Conservation (phyloP, 768 basidiomycete species). For the Boletus reticulatus region DNA sequence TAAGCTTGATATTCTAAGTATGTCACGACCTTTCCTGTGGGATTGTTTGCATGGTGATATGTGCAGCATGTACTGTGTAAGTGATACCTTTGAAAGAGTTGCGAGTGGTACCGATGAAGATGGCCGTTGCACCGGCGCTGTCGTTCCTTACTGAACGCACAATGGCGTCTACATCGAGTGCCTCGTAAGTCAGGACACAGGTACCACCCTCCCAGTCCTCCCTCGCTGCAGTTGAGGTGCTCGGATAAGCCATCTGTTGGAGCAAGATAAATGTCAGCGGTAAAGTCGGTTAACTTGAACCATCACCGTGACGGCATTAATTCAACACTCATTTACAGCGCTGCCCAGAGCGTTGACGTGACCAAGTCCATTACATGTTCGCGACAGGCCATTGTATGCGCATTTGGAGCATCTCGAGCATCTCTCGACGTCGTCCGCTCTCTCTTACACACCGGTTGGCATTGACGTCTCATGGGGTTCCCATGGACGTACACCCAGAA, state of each 20-base stretch:
- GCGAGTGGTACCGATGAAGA: constrained; percentile 85
- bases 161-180: constrained; percentile 56
- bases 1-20: constrained; percentile 83
- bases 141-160: constrained; percentile 62
- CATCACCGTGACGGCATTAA: too few relatives aligned
- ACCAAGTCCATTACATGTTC: constrained; percentile 13
- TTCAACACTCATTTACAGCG: too few relatives aligned
- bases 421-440: constrained; percentile 1
- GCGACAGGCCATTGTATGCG: constrained; percentile 2
- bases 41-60: constrained; percentile 5
- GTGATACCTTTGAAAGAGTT: constrained; percentile 75
- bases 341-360: too few relatives aligned
- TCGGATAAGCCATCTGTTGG: constrained; percentile 23
- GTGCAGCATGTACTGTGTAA: background rate
- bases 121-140: constrained; percentile 66
- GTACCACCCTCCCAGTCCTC: constrained; percentile 21
- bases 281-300: background rate
- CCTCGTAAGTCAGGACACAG: constrained; percentile 57
- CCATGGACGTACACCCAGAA: constrained; percentile 79
- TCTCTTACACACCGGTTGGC: background rate
- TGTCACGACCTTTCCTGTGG: constrained; percentile 64
- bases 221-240: constrained; percentile 25
- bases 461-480: constrained; percentile 12
- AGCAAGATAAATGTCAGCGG: background rate
- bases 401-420: constrained; percentile 2